phyloP scores from a whole-genome alignment of 2,329 filamentous ascomycete genomes.

The Exophiala bonariae region DNA sequence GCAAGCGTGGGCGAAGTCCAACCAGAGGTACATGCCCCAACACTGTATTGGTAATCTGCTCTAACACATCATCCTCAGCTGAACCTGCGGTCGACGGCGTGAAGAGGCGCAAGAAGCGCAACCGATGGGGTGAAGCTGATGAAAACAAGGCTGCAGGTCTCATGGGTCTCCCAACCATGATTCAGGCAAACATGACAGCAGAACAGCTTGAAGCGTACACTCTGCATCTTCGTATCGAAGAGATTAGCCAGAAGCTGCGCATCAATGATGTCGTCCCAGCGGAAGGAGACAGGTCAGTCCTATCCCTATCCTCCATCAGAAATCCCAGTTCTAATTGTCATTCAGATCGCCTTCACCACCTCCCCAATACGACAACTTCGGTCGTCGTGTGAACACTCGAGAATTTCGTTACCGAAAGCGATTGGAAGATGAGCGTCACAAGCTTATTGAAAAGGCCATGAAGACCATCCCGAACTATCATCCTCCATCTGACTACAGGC shows the following conservation, averaged over 20 bases:
- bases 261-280: conserved; percentile 98
- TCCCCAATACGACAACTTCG: conserved; percentile 98
- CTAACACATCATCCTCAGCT: conserved; percentile 33
- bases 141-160: conserved; percentile 98
- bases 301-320: conserved; percentile 2
- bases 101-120: conserved; percentile 94
- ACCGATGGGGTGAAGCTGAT: conserved; percentile 94
- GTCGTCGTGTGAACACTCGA: conserved; percentile 97
- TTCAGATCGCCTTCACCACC: conserved; percentile 88
- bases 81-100: conserved; percentile 68
- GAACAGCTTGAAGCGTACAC: conserved; percentile 98
- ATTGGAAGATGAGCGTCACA: conserved; percentile 97
- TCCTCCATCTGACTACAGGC: conserved; percentile 95
- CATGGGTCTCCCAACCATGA: conserved; percentile 95
- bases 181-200: conserved; percentile 95
- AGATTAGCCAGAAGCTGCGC: conserved; percentile 98
- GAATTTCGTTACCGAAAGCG: conserved; percentile 98
- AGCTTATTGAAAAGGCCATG: conserved; percentile 98
- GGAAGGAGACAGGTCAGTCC: conserved; percentile 84
- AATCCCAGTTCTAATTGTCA: conserved; percentile 20
- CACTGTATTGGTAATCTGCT: conserved; percentile 11
- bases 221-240: conserved; percentile 93
- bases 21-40: conserved; percentile 64
- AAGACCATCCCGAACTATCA: conserved; percentile 99
- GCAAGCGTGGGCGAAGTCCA: conserved; percentile 91